Conservation (phyloP, 2,329 filamentous ascomycete genomes). For the Neofusicoccum umdonicola region DNA sequence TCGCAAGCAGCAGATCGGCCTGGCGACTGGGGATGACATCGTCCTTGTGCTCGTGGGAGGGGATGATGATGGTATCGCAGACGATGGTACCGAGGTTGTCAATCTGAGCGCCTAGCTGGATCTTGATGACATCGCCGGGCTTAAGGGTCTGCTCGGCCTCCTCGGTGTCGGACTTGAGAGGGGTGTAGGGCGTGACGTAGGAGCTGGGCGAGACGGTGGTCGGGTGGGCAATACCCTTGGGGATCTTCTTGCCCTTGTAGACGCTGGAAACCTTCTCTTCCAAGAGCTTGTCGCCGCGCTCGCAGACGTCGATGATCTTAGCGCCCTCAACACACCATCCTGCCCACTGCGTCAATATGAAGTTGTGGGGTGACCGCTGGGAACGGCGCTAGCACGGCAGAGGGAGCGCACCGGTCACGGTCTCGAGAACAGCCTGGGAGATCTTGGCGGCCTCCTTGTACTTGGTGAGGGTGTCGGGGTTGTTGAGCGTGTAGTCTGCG, state of each 20-base stretch:
- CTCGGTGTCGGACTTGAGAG: constrained; percentile 78
- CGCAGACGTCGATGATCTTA: constrained; percentile 92
- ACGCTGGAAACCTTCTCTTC: constrained; percentile 94
- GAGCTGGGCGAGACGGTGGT: constrained; percentile 92
- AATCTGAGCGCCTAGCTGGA: constrained; percentile 98
- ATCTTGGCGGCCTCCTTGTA: constrained; percentile 97
- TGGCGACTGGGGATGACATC: constrained; percentile 70
- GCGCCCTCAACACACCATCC: constrained; percentile 75
- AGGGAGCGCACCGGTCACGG: constrained; percentile 60
- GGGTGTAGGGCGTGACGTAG: constrained; percentile 95
- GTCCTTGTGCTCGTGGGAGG: constrained; percentile 57
- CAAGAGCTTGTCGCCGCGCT: constrained; percentile 91
- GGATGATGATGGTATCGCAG: constrained; percentile 84
- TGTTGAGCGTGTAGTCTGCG: constrained; percentile 82
- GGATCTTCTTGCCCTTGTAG: constrained; percentile 96
- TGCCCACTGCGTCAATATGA: constrained; percentile 35
- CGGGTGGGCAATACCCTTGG: constrained; percentile 91
- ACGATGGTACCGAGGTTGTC: constrained; percentile 96
- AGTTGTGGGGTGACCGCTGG: constrained; percentile 14
- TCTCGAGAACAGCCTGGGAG: constrained; percentile 90
- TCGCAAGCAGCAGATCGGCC: constrained; percentile 86
- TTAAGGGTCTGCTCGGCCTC: constrained; percentile 80
- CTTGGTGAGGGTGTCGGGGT: constrained; percentile 95
- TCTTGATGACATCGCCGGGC: constrained; percentile 86
- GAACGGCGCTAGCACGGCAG: constrained; percentile 8